These are phyloP conservation scores for Juncus inflexus DNA, from an alignment of 176 grass and related monocot species.

Conservation along the genomic window DNA sequence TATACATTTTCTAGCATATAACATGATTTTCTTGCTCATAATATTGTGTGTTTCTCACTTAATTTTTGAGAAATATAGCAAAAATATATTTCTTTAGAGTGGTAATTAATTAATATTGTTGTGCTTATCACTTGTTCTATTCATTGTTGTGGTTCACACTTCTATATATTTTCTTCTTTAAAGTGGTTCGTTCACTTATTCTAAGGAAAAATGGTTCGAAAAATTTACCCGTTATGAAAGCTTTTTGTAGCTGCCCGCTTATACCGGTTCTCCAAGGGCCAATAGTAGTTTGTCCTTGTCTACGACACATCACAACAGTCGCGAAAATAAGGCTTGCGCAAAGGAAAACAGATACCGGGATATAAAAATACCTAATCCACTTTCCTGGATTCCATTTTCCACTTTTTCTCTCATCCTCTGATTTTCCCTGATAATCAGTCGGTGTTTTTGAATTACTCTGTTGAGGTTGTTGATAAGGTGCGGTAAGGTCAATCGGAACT, in stretches of 20 bases:
- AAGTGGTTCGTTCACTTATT: too few relatives aligned
- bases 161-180: too few relatives aligned
- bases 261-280: constrained; percentile 80
- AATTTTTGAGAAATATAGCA: too few relatives aligned
- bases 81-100: too few relatives aligned
- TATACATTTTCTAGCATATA: too few relatives aligned
- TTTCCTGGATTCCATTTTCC: constrained; percentile 34
- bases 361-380: constrained; percentile 49
- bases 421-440: constrained; percentile 16
- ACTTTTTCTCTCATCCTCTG: constrained; percentile 23
- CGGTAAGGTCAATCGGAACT: constrained; percentile 24
- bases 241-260: constrained; percentile 72
- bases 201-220: background rate
- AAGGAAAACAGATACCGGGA: constrained; percentile 42
- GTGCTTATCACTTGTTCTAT: too few relatives aligned
- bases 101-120: too few relatives aligned
- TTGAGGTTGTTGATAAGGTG: constrained; percentile 27
- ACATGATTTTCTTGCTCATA: too few relatives aligned
- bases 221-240: constrained; percentile 65
- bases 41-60: too few relatives aligned
- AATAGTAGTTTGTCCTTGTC: constrained; percentile 36
- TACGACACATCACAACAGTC: constrained; percentile 40
- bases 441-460: constrained; percentile 5
- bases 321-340: constrained; percentile 30
- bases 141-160: too few relatives aligned